Evolutionary conservation across 176 grass and related monocot species (phyloP), one percentile per base, ranked within the genome.

Genomic region (Poa pratensis): DNA sequence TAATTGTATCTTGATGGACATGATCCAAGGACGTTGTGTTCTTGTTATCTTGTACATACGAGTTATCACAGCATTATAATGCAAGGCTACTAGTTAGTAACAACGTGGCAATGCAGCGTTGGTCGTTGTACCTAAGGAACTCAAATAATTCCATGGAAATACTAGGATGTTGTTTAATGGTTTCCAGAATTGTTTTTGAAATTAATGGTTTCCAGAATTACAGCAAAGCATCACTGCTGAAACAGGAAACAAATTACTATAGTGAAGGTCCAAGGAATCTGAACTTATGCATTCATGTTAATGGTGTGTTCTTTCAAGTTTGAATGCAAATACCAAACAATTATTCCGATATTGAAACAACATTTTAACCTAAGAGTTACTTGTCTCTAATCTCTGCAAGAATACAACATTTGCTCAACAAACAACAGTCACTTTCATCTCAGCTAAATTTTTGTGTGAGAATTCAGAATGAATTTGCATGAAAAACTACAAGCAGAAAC

Each of bases 1-100:
- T 75, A 79, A 40, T 35, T 90, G 67, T 64, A 67, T 68, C 20
- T 69, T 87, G 42, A 87, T 53, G 64, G 13, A 60, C 18, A 90
- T 69, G 39, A 86, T 67, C 20, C n/a, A 83, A 87, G 60, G 68
- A 80, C 48, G 34, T 60, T 60, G n/a, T 42, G 76, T n/a, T n/a
- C n/a, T n/a, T n/a, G n/a, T n/a, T n/a, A n/a, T 42, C 57, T 19
- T 90, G 71, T 51, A 15, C 48, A 65, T 75, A 18, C 60, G 17
- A 80, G 63, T 76, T 70, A 87, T 24, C 28, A 80, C 27, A 40
- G 15, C 1, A 35, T 76, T 68, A 13, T 67, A 81, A 76, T 69
- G 35, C 81, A 16, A 61, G 60, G 51, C n/a, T n/a, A n/a, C n/a
- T n/a, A n/a, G n/a, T 45, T 79, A 83, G 23, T 78, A 73, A 73